phyloP scores from a whole-genome alignment of 768 basidiomycete species.

The Calocybe gangraenosa region DNA sequence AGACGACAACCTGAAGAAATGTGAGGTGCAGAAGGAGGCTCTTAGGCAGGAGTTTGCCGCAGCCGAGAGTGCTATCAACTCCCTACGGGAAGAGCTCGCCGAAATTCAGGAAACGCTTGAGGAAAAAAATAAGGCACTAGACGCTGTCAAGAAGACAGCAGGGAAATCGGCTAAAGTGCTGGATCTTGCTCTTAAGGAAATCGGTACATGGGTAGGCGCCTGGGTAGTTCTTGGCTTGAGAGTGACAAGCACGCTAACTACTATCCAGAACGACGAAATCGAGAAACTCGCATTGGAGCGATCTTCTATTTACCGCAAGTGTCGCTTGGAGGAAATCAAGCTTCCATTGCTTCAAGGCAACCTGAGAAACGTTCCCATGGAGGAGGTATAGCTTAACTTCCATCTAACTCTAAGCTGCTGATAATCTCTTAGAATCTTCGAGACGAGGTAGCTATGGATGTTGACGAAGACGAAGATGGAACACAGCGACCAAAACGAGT shows the following conservation, averaged over 20 bases:
- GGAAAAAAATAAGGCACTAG: conserved; percentile 69
- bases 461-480: conserved; percentile 84
- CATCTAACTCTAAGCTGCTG: conserved; percentile 1
- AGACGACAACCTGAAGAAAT: conserved; percentile 44
- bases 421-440: conserved; percentile 57
- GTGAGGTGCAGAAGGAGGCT: conserved; percentile 49
- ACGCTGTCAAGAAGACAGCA: conserved; percentile 69
- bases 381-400: conserved; percentile 59
- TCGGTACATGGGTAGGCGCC: conserved; percentile 62
- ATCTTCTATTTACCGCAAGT: conserved; percentile 84
- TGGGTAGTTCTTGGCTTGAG: no score
- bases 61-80: conserved; percentile 50
- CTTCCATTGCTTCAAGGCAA: conserved; percentile 74
- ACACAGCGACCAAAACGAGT: conserved; percentile 70
- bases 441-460: conserved; percentile 87
- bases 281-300: conserved; percentile 84
- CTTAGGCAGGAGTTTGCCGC: conserved; percentile 58
- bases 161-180: conserved; percentile 68
- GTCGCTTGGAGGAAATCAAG: conserved; percentile 88
- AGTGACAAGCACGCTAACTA: no score
- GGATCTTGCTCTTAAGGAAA: conserved; percentile 89
- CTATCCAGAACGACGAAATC: conserved; percentile 65
- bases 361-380: conserved; percentile 87
- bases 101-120: conserved; percentile 61
- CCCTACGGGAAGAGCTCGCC: conserved; percentile 58